Evolutionary conservation across 2,329 filamentous ascomycete species (phyloP).

Genomic region (Aureobasidium mangrovei): DNA sequence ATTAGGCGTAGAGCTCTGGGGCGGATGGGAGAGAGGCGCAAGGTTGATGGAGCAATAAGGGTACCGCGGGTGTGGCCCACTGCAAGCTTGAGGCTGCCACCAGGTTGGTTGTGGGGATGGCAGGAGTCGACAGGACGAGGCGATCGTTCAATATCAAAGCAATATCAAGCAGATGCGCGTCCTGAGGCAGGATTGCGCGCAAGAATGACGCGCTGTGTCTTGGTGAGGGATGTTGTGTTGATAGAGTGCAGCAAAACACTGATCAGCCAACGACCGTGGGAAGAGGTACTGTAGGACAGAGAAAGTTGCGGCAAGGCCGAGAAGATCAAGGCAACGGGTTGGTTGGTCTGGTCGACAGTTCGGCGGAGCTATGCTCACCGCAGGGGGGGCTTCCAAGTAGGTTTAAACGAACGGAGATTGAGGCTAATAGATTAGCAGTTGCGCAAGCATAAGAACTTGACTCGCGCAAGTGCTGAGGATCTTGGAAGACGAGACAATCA

Average conservation of each 20-base stretch:
- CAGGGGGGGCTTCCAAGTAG: slow-evolving; percentile 6
- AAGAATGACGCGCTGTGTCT: not conserved
- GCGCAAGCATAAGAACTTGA: slow-evolving; percentile 17
- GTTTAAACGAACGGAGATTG: slow-evolving; percentile 17
- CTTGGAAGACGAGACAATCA: slow-evolving; percentile 14
- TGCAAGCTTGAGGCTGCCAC: slow-evolving; percentile 7
- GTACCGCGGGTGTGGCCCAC: slow-evolving; percentile 10
- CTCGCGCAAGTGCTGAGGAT: slow-evolving; percentile 15
- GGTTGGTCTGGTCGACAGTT: slow-evolving; percentile 11
- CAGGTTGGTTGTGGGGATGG: slow-evolving; percentile 7
- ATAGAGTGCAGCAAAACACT: slow-evolving; percentile 10
- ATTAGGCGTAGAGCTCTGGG: not conserved
- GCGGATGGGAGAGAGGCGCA: not conserved
- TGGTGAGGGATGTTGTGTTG: slow-evolving; percentile 1
- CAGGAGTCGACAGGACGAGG: slow-evolving; percentile 4
- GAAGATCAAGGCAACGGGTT: slow-evolving; percentile 13
- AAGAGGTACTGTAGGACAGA: slow-evolving; percentile 12
- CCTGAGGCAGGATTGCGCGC: not conserved
- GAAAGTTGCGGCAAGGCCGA: slow-evolving; percentile 13
- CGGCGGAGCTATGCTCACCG: slow-evolving; percentile 13
- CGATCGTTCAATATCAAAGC: slow-evolving; percentile 12
- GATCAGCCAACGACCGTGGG: slow-evolving; percentile 7
- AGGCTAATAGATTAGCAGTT: slow-evolving; percentile 18
- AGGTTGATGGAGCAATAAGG: slow-evolving; percentile 12
- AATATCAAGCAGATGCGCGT: slow-evolving; percentile 9